Evolutionary conservation across 257 asterid genomes (phyloP), one percentile per base, ranked within the genome.

Genomic region (Solanum habrochaites): DNA sequence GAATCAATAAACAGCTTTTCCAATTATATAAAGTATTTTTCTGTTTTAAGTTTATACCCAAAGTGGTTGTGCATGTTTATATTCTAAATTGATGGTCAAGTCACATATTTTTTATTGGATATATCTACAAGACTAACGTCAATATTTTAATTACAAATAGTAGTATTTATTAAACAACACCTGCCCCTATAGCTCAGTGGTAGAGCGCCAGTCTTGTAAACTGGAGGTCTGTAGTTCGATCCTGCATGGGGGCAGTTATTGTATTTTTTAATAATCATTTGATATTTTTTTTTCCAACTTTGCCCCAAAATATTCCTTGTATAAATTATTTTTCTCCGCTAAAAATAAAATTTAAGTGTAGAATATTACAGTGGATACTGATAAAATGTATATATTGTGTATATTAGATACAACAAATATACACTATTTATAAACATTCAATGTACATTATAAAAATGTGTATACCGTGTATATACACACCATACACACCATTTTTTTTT

Each of bases 181-280:
- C 1, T 8, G 27, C 80, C 47, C 47, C 47, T 72, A 35, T 72
- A 18, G 47, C 80, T 72, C 27, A 72, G 80, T 35, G 80, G 47
- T 72, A 72, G 29, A 72, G 47, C 47, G 47, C 47, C 27, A 72
- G 47, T 72, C 29, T 72, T 72, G 80, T 72, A 72, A 72, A 71
- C 45, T 72, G 80, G 80, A 72, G 47, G 47, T 35, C 47, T 72
- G 80, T 35, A 72, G 80, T 72, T 72, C 29, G 47, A 18, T 72
- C 80, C 47, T 72, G 80, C 47, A 72, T 72, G 29, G 80, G 47
- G 80, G 80, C 80, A 72, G 2, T 0, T 14, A 16, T 2, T 20
- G 0, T 7, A 0, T 6, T 0, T 18, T 18, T 7, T 6, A 47
- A 39, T 35, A 35, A 71, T 16, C 25, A 71, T 9, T 71, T 35